Conservation (phyloP, 768 basidiomycete species). For the Auricularia cornea region DNA sequence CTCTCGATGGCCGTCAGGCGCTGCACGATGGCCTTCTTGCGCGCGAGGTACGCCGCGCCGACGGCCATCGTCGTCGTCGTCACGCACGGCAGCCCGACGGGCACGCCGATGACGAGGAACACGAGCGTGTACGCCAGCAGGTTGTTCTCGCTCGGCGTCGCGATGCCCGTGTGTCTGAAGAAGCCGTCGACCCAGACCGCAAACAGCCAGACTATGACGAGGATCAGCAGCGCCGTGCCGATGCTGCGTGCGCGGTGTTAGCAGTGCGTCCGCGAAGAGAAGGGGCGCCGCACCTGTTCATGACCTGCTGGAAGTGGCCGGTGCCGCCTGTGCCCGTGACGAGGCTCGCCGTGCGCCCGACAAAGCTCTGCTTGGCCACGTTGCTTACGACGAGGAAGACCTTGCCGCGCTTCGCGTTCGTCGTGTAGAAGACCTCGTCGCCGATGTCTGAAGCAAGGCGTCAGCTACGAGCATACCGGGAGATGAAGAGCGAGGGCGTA, state of each 20-base stretch:
- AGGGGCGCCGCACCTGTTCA: conserved; percentile 12
- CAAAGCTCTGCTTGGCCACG: conserved; percentile 33
- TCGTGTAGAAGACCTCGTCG: conserved; percentile 8
- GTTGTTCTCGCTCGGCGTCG: conserved; percentile 35
- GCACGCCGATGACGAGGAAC: conserved; percentile 38
- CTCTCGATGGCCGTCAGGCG: conserved; percentile 43
- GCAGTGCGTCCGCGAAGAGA: neutral
- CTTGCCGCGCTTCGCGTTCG: conserved; percentile 29
- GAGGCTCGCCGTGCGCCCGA: conserved; percentile 37
- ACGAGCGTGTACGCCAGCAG: conserved; percentile 36
- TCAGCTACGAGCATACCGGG: neutral
- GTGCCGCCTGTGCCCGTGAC: conserved; percentile 30
- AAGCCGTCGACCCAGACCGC: conserved; percentile 39
- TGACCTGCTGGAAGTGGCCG: conserved; percentile 40
- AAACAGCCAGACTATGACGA: conserved; percentile 34
- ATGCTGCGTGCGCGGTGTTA: conserved; percentile 19
- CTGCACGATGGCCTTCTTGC: conserved; percentile 38
- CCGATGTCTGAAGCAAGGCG: neutral
- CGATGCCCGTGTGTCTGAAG: conserved; percentile 30
- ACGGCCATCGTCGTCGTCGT: conserved; percentile 32
- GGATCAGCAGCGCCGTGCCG: conserved; percentile 30
- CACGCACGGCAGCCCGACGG: conserved; percentile 34
- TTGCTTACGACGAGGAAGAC: conserved; percentile 29
- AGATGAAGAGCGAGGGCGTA: neutral
- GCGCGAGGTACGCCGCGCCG: conserved; percentile 37